Conservation (phyloP, 2,329 filamentous ascomycete species). For the Gremmenia infestans region DNA sequence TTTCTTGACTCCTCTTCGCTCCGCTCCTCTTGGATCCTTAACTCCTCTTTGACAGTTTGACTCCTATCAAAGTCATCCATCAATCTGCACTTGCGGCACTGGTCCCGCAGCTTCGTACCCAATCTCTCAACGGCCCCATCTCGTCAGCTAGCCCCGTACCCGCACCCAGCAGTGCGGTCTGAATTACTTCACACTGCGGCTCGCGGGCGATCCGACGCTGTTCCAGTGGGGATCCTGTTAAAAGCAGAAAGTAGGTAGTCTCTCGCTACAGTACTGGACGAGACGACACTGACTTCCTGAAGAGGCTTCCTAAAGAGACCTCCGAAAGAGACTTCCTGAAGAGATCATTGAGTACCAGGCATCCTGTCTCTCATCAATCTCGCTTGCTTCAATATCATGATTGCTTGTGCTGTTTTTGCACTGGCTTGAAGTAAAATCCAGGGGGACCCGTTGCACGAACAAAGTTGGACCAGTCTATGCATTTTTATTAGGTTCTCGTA, state of each 20-base stretch:
- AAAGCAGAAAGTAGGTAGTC: neutral
- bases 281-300: no score
- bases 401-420: neutral
- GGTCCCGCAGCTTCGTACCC: neutral
- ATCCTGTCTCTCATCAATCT: neutral
- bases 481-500: no score
- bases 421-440: conserved; percentile 1
- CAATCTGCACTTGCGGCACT: neutral
- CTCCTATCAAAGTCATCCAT: neutral
- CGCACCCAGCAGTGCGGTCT: neutral
- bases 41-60: neutral
- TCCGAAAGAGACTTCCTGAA: no score
- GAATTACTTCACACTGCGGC: neutral
- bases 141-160: neutral
- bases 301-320: no score
- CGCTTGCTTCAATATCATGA: conserved; percentile 1
- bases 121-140: neutral
- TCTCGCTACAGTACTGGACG: neutral
- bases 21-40: neutral
- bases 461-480: neutral
- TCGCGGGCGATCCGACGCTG: neutral
- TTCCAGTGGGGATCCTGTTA: neutral
- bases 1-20: neutral
- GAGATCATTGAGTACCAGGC: neutral
- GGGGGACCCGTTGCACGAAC: conserved; percentile 5